Evolutionary conservation across 257 asterid species (phyloP).

Genomic region (Cordia subcordata): DNA sequence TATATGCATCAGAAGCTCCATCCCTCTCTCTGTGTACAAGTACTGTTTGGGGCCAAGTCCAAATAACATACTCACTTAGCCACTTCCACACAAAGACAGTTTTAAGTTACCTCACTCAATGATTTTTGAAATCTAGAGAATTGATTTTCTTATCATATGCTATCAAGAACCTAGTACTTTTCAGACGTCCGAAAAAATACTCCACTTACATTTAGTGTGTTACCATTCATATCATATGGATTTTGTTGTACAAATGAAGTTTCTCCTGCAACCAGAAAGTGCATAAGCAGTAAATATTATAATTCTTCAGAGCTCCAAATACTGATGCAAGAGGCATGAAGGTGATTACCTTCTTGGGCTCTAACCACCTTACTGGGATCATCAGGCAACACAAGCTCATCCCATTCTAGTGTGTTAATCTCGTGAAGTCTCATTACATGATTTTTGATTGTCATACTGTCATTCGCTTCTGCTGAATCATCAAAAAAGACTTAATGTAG

Average conservation of each 20-base stretch:
- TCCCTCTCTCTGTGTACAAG: too few relatives aligned
- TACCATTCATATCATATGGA: constrained; percentile 39
- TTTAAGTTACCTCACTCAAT: too few relatives aligned
- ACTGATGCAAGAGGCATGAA: neutral
- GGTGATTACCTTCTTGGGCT: constrained; percentile 54
- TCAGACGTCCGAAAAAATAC: neutral
- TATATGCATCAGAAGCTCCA: too few relatives aligned
- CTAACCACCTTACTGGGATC: constrained; percentile 46
- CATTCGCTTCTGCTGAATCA: constrained; percentile 49
- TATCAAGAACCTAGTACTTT: neutral
- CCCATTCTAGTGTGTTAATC: constrained; percentile 97
- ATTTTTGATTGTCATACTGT: constrained; percentile 35
- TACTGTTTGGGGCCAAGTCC: too few relatives aligned
- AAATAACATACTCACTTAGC: too few relatives aligned
- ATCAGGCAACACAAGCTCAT: constrained; percentile 73
- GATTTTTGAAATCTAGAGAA: too few relatives aligned
- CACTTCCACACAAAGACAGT: too few relatives aligned
- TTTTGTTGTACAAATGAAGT: constrained; percentile 37
- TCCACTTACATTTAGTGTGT: constrained; percentile 46
- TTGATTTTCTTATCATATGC: neutral
- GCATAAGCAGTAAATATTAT: constrained; percentile 8
- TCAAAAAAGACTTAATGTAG: constrained; percentile 17
- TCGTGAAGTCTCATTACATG: constrained; percentile 77
- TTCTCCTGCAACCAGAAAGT: constrained; percentile 41
- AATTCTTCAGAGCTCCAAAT: constrained; percentile 4